Percentiles rank a stretch among this genome's conserved stretches.
These are phyloP conservation scores for Stramenopiles sp. DNA, from an alignment of 352 stramenopile genomes.

Conservation along the genomic window DNA sequence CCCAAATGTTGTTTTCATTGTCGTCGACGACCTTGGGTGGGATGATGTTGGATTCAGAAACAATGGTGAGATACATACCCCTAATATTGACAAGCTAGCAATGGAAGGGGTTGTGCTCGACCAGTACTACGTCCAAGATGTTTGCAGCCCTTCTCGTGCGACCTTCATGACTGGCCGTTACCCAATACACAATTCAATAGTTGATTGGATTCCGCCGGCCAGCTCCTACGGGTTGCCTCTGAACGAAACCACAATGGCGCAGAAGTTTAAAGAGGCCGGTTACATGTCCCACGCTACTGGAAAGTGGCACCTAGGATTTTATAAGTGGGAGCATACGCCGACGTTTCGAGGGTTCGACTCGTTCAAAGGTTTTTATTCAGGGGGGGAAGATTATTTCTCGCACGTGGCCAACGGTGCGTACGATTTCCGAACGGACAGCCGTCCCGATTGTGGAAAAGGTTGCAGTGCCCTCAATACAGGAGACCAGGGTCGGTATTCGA, in stretches of 20 bases:
- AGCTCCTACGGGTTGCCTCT: constrained; percentile 21
- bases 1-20: constrained; percentile 10
- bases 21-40: not conserved
- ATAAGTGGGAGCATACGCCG: constrained; percentile 24
- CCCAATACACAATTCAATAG: constrained; percentile 2
- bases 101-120: not conserved
- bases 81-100: constrained; percentile 13
- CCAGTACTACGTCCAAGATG: constrained; percentile 15
- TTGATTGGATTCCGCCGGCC: not conserved
- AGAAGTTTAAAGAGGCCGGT: constrained; percentile 23
- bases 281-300: constrained; percentile 29
- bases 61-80: not conserved
- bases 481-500: constrained; percentile 21
- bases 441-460: constrained; percentile 17
- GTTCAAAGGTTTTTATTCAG: constrained; percentile 28
- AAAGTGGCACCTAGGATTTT: constrained; percentile 32
- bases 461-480: constrained; percentile 17
- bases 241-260: constrained; percentile 24
- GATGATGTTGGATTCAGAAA: not conserved
- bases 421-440: constrained; percentile 21
- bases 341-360: constrained; percentile 26
- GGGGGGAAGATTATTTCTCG: constrained; percentile 25
- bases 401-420: constrained; percentile 16
- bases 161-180: constrained; percentile 13
- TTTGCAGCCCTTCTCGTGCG: constrained; percentile 8